Evolutionary conservation across 306 rosid species (phyloP).

Genomic region (Cucurbita moschata): DNA sequence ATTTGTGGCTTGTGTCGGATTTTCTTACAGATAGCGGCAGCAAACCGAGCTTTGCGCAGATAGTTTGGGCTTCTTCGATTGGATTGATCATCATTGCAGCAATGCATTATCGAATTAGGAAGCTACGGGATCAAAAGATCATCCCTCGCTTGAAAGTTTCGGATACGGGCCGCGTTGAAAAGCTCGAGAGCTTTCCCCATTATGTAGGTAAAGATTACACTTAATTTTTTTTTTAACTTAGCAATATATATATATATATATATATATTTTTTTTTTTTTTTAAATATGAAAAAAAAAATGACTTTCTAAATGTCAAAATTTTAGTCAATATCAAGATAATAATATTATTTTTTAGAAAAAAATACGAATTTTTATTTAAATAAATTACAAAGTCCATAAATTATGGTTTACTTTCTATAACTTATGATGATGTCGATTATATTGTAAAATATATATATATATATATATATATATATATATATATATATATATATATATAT

Average conservation of each 20-base stretch:
- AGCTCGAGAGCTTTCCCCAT: conserved; percentile 69
- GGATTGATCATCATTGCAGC: conserved; percentile 53
- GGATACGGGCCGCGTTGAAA: conserved; percentile 28
- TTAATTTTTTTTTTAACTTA: not conserved
- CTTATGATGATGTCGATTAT: no score
- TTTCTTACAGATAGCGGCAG: conserved; percentile 13
- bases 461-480: no score
- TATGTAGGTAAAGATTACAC: conserved; percentile 58
- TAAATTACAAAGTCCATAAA: no score
- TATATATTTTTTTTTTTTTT: not conserved
- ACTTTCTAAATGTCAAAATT: no score
- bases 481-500: no score
- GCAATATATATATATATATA: no score
- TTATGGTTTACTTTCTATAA: no score
- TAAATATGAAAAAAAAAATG: no score
- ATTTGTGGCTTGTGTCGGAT: not conserved
- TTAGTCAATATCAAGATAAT: no score
- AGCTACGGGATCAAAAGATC: conserved; percentile 34
- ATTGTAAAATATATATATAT: no score
- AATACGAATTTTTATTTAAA: no score
- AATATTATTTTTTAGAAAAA: no score
- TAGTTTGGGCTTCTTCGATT: conserved; percentile 45
- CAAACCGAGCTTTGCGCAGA: conserved; percentile 45
- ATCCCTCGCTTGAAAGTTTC: conserved; percentile 44
- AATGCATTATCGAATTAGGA: conserved; percentile 39